Percentiles rank a stretch among this genome's conserved stretches.
Conservation (phyloP, 257 asterid species). For the Eustoma russellianum region DNA sequence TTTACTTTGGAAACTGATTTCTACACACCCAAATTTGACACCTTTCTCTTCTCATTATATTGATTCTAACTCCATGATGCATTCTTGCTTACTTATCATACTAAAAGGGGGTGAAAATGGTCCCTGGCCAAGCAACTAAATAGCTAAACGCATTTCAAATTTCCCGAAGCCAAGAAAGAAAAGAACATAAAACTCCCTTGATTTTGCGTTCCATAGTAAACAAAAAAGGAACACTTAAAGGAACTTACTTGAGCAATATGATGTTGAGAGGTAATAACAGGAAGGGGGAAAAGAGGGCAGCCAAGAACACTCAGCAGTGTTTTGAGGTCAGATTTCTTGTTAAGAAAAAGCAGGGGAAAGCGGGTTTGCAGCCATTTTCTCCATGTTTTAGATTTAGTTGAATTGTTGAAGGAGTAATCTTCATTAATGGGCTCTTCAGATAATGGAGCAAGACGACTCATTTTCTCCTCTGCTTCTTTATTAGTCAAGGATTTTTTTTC, state of each 20-base stretch:
- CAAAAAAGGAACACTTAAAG: neutral
- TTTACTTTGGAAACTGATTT: too few relatives aligned
- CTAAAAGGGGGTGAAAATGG: too few relatives aligned
- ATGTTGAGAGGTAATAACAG: conserved; percentile 22
- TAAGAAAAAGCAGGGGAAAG: conserved; percentile 42
- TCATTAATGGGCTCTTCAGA: conserved; percentile 60
- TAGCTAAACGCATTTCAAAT: neutral
- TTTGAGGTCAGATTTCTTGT: conserved; percentile 64
- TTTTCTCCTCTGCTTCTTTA: conserved; percentile 1
- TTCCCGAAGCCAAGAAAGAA: neutral
- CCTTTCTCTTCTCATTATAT: too few relatives aligned
- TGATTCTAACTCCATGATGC: too few relatives aligned
- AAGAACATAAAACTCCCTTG: neutral
- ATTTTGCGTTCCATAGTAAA: neutral
- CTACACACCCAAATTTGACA: too few relatives aligned
- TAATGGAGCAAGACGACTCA: conserved; percentile 65
- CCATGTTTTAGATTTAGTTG: conserved; percentile 40
- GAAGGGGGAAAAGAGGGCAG: conserved; percentile 71
- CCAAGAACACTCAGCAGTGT: conserved; percentile 62
- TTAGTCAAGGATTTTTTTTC: neutral
- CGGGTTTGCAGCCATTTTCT: conserved; percentile 49
- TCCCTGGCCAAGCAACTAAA: too few relatives aligned
- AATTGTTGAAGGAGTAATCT: conserved; percentile 23
- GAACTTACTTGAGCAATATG: conserved; percentile 43
- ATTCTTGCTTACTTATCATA: too few relatives aligned